phyloP scores from a whole-genome alignment of 176 grass and related monocot genomes.

The Musa schizocarpa region DNA sequence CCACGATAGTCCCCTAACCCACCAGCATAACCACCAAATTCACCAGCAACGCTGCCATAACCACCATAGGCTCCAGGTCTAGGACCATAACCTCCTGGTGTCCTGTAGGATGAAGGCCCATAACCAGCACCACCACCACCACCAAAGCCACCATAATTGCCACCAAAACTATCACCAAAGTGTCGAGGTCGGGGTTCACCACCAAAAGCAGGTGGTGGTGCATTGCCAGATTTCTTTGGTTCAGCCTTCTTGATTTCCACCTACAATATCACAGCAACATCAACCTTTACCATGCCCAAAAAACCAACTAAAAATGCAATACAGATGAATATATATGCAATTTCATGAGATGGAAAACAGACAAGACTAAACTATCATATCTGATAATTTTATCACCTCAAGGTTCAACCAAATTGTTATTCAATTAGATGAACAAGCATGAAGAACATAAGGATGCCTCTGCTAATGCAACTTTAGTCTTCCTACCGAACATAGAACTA shows the following conservation, averaged over 20 bases:
- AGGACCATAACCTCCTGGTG: slow-evolving; percentile 55
- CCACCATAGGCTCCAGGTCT: slow-evolving; percentile 46
- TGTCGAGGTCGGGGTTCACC: slow-evolving; percentile 43
- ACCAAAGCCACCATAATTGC: slow-evolving; percentile 53
- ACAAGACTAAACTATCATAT: neutral
- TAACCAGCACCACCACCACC: slow-evolving; percentile 37
- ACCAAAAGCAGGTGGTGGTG: slow-evolving; percentile 41
- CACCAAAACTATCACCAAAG: slow-evolving; percentile 35
- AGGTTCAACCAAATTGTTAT: too few species aligned
- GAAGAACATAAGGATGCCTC: neutral
- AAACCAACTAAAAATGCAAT: slow-evolving; percentile 11
- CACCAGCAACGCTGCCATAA: slow-evolving; percentile 18
- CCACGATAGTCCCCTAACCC: slow-evolving; percentile 48
- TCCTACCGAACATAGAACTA: slow-evolving; percentile 9
- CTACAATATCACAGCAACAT: slow-evolving; percentile 52
- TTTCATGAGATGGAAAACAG: neutral
- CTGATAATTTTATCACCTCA: neutral
- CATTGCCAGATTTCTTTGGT: slow-evolving; percentile 87
- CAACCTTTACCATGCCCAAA: slow-evolving; percentile 35
- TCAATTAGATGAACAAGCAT: neutral
- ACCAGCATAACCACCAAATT: slow-evolving; percentile 33
- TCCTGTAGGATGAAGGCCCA: slow-evolving; percentile 47
- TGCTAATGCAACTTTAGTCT: slow-evolving; percentile 23
- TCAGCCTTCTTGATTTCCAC: slow-evolving; percentile 99
- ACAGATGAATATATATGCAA: slow-evolving; percentile 26